Conservation (phyloP, 768 basidiomycete genomes). For the Suillus fuscotomentosus region DNA sequence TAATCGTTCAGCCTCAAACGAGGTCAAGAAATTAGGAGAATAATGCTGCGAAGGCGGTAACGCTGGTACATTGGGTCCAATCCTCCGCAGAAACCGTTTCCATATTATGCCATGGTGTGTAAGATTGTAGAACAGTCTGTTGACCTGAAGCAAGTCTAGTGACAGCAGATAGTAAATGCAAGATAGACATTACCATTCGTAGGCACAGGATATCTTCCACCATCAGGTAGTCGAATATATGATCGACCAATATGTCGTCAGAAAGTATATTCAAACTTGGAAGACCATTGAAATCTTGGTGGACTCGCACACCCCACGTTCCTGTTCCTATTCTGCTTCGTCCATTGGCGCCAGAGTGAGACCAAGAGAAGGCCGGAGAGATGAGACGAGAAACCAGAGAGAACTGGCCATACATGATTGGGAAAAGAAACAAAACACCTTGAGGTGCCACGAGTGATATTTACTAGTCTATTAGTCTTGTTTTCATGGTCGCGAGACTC, state of each 20-base stretch:
- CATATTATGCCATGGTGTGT: conserved; percentile 69
- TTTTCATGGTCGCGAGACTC: conserved; percentile 12
- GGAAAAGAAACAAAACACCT: not conserved
- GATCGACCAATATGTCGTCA: conserved; percentile 39
- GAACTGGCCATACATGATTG: conserved; percentile 5
- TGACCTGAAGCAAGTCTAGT: conserved; percentile 39
- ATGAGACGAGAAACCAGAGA: conserved; percentile 20
- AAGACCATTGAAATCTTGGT: conserved; percentile 20
- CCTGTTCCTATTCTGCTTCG: conserved; percentile 14
- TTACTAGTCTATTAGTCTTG: conserved; percentile 19
- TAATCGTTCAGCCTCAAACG: conserved; percentile 50
- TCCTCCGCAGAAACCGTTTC: conserved; percentile 58
- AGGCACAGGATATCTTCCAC: conserved; percentile 37
- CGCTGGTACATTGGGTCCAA: conserved; percentile 58
- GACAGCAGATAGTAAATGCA: not conserved
- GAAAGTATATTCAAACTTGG: conserved; percentile 31
- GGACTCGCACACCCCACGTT: conserved; percentile 25
- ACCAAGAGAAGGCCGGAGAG: not conserved
- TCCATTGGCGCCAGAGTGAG: not conserved
- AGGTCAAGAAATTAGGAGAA: conserved; percentile 29
- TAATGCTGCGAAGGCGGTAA: conserved; percentile 58
- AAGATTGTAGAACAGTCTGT: conserved; percentile 56
- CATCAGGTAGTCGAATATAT: conserved; percentile 34
- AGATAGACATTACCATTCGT: conserved; percentile 28
- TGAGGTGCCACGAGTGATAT: conserved; percentile 10